Evolutionary conservation across 2,329 filamentous ascomycete genomes (phyloP), one percentile per base, ranked within the genome.

Genomic region (Neocatenulostroma microsporum): DNA sequence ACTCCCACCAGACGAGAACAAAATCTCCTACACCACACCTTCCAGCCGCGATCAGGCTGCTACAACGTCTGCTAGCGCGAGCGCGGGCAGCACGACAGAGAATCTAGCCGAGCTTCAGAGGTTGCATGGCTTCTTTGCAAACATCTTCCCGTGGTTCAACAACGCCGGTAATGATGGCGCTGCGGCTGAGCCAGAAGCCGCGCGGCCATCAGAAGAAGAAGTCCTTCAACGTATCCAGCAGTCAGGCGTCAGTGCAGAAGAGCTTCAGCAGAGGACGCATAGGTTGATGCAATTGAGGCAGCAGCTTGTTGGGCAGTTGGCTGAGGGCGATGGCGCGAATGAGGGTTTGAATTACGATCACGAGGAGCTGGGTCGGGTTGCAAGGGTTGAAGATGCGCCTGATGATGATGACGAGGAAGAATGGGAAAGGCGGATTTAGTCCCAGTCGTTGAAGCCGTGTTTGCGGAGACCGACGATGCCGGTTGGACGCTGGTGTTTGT

Each of bases 1-100:
- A 2, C 64, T 94, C 11, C 85, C 87, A 14, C 88, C 87, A 2
- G 60, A 71, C 7, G 21, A 26, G 10, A 29, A 25, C 19, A 21
- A 20, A 7, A 14, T 36, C 3, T 45, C 39, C 19, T 44, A 44
- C 25, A 21, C 23, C 5, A 36, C 25, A 8, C n/a, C n/a, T n/a
- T n/a, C n/a, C n/a, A n/a, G n/a, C n/a, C n/a, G n/a, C n/a, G n/a
- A n/a, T n/a, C n/a, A n/a, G n/a, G n/a, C n/a, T n/a, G n/a, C n/a
- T n/a, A 28, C 25, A 4, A 18, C 30, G 7, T 36, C 39, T 8
- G 20, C 34, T 11, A 29, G 30, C 12, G 26, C n/a, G 15, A 19
- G 31, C n/a, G 30, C 28, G 14, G 33, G 32, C 3, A 24, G 23
- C 19, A n/a, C 21, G 13, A 46, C 48, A 3, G 40, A 49, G 15